phyloP scores from a whole-genome alignment of 192 early-diverging fungal species.

The Haplosporangium gracile region DNA sequence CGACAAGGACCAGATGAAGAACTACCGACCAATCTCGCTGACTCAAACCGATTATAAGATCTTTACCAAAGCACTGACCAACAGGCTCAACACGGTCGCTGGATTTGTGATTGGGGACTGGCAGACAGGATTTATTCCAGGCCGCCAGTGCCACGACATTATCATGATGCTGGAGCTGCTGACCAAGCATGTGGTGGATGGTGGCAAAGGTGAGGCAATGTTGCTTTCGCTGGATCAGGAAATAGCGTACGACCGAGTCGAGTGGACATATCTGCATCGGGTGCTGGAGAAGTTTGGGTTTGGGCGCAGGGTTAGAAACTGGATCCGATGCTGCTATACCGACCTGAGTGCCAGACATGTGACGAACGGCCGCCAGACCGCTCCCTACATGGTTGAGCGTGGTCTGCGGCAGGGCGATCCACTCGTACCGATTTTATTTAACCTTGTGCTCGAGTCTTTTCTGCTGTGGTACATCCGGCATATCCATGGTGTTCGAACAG shows the following conservation, averaged over 20 bases:
- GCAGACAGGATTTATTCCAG: constrained; percentile 26
- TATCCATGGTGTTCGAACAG: not conserved
- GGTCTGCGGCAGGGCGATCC: constrained; percentile 2
- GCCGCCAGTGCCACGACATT: not conserved
- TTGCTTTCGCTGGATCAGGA: constrained; percentile 31
- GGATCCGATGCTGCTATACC: constrained; percentile 5
- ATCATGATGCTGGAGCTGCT: too few relatives aligned
- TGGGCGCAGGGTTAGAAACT: not conserved
- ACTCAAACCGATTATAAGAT: constrained; percentile 39
- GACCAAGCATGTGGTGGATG: constrained; percentile 15
- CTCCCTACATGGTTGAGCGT: not conserved
- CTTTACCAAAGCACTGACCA: constrained; percentile 24
- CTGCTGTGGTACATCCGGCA: not conserved
- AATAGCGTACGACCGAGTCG: constrained; percentile 44
- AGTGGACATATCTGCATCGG: constrained; percentile 16
- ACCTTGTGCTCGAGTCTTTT: constrained; percentile 1
- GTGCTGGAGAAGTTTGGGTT: constrained; percentile 13
- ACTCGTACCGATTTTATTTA: not conserved
- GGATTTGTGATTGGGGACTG: not conserved
- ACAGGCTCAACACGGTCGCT: not conserved
- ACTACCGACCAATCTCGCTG: constrained; percentile 25
- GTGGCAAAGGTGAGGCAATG: constrained; percentile 7
- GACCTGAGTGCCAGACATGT: not conserved
- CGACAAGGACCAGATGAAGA: constrained; percentile 6
- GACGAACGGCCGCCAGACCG: not conserved